These are phyloP conservation scores for Ustilago hordei DNA, from an alignment of 1,284 basidiomycete genomes.

Conservation along the genomic window DNA sequence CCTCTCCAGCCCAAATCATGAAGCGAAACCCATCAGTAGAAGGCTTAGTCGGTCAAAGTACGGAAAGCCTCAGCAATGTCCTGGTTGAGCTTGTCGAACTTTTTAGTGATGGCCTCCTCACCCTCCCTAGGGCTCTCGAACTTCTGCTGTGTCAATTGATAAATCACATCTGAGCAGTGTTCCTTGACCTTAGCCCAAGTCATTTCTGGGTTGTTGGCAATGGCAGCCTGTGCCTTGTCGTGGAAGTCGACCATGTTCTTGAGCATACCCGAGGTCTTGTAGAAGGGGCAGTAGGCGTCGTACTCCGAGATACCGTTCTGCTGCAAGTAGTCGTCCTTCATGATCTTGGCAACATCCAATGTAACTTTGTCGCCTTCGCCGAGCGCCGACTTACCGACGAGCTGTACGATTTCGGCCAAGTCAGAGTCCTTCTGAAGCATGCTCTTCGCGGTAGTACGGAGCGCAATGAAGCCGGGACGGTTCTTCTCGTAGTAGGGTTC, in stretches of 20 bases:
- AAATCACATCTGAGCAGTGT: conserved; percentile 86
- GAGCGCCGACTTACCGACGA: conserved; percentile 97
- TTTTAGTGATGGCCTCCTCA: conserved; percentile 62
- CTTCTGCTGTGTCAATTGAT: conserved; percentile 97
- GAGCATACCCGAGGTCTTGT: conserved; percentile 85
- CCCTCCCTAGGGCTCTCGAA: conserved; percentile 78
- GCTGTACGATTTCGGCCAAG: conserved; percentile 97
- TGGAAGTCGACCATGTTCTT: conserved; percentile 96
- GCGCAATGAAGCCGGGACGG: conserved; percentile 91
- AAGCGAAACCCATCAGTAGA: not conserved
- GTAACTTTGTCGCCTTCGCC: conserved; percentile 99
- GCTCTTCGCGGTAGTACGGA: conserved; percentile 91
- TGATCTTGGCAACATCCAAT: conserved; percentile 94
- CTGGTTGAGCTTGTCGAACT: conserved; percentile 64
- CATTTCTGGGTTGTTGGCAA: conserved; percentile 81
- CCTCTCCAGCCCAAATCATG: not conserved
- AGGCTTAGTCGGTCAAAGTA: conserved; percentile 59
- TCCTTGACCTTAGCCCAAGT: conserved; percentile 96
- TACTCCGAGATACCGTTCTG: conserved; percentile 99
- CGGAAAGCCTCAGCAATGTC: conserved; percentile 68
- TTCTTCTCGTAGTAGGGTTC: conserved; percentile 89
- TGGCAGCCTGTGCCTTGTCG: conserved; percentile 82
- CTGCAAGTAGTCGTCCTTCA: conserved; percentile 94
- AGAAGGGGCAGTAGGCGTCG: conserved; percentile 94
- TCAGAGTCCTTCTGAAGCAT: conserved; percentile 99